Percentiles rank a stretch among this genome's conserved stretches.
Evolutionary conservation across 192 early-diverging fungal species (phyloP).

Genomic region (Phlyctochytrium arcticum): DNA sequence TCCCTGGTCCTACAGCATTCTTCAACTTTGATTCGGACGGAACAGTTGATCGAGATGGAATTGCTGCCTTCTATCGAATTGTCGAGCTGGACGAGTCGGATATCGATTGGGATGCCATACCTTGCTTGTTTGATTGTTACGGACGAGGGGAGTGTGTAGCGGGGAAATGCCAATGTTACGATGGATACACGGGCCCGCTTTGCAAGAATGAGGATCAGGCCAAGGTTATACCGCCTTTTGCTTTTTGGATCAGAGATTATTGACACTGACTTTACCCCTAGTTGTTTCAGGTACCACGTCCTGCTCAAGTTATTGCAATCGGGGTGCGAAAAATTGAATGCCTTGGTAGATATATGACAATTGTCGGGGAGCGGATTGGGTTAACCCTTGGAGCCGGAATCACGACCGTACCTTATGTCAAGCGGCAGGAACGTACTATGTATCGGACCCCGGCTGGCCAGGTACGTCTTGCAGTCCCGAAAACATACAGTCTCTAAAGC

Average conservation of each 20-base stretch:
- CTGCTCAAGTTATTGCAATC: not conserved
- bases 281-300: not conserved
- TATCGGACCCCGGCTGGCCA: not conserved
- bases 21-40: slow-evolving; percentile 18
- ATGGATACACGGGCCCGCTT: slow-evolving; percentile 8
- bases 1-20: not conserved
- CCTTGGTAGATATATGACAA: slow-evolving; percentile 12
- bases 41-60: slow-evolving; percentile 20
- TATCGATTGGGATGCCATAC: not conserved
- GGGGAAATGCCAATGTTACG: slow-evolving; percentile 10
- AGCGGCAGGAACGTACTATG: too few relatives aligned
- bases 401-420: too few relatives aligned
- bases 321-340: too few relatives aligned
- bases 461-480: not conserved
- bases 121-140: slow-evolving; percentile 22
- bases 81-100: not conserved
- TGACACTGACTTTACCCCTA: not conserved
- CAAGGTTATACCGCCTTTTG: not conserved
- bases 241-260: not conserved
- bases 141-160: slow-evolving; percentile 15
- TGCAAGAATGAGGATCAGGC: slow-evolving; percentile 21
- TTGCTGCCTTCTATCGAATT: slow-evolving; percentile 15
- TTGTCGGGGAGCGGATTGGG: slow-evolving; percentile 10
- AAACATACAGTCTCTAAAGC: not conserved
- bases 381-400: too few relatives aligned